Evolutionary conservation across 163 green algal genomes (phyloP).

Genomic region (Volvox carteri): DNA sequence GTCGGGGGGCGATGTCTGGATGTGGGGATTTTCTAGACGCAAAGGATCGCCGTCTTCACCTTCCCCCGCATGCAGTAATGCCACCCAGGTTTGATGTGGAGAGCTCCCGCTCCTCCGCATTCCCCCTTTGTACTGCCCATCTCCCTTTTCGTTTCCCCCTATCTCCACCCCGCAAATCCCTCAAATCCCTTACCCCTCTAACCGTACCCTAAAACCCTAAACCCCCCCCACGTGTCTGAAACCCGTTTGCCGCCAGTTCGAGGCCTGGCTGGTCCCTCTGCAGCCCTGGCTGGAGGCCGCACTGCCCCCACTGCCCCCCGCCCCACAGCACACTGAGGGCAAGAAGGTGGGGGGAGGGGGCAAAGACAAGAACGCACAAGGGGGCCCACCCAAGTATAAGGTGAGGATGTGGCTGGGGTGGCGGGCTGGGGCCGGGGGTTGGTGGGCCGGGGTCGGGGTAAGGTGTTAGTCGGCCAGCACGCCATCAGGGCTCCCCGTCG

Average conservation of each 20-base stretch:
- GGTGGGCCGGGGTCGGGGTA: too few species aligned
- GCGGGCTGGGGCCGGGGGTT: neutral
- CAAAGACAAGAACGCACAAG: constrained; percentile 8
- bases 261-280: constrained; percentile 30
- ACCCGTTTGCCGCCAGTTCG: constrained; percentile 34
- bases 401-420: neutral
- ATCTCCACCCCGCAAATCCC: too few species aligned
- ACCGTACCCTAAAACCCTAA: too few species aligned
- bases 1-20: too few species aligned
- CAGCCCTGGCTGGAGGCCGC: constrained; percentile 15
- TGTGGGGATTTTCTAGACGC: too few species aligned
- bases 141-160: neutral
- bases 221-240: too few species aligned
- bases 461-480: too few species aligned
- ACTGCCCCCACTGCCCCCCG: neutral
- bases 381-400: constrained; percentile 33
- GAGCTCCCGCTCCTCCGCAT: too few species aligned
- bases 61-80: too few species aligned
- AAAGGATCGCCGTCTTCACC: too few species aligned
- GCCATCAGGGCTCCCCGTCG: too few species aligned
- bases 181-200: neutral
- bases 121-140: neutral
- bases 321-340: constrained; percentile 5
- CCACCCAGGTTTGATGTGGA: too few species aligned
- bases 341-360: constrained; percentile 19